Evolutionary conservation across 2,329 filamentous ascomycete species (phyloP).

Genomic region (Incumbomyces lentus): DNA sequence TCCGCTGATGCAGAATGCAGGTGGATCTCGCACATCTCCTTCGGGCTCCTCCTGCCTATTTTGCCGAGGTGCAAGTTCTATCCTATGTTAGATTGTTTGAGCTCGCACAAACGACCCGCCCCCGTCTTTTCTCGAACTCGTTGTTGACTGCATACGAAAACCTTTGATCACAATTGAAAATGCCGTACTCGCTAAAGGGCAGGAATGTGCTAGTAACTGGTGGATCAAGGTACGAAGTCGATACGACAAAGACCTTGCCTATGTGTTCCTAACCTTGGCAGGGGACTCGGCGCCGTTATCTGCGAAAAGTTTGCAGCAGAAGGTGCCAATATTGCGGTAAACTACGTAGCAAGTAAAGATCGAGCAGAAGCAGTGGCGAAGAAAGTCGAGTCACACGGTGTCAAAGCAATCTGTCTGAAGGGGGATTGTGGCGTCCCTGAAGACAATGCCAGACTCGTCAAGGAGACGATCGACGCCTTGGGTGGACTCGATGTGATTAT

Average conservation of each 20-base stretch:
- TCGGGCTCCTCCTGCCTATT: no score
- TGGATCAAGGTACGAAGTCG: slow-evolving; percentile 46
- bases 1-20: no score
- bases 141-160: no score
- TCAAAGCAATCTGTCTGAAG: slow-evolving; percentile 47
- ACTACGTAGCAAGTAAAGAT: slow-evolving; percentile 55
- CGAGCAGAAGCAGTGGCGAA: slow-evolving; percentile 50
- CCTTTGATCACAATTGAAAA: slow-evolving; percentile 23
- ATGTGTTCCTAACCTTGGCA: slow-evolving; percentile 21
- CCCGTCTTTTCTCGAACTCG: no score
- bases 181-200: slow-evolving; percentile 53
- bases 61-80: no score
- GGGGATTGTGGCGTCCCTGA: slow-evolving; percentile 54
- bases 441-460: slow-evolving; percentile 51
- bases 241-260: background rate
- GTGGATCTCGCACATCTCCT: no score
- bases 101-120: no score
- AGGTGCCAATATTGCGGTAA: slow-evolving; percentile 61
- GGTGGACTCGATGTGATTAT: slow-evolving; percentile 67
- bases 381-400: slow-evolving; percentile 44
- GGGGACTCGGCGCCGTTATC: slow-evolving; percentile 62
- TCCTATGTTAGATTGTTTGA: no score
- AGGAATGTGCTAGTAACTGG: slow-evolving; percentile 56
- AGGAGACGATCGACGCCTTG: slow-evolving; percentile 48
- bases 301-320: slow-evolving; percentile 56